phyloP scores from a whole-genome alignment of 768 basidiomycete species.

The Termitomyces sp. region DNA sequence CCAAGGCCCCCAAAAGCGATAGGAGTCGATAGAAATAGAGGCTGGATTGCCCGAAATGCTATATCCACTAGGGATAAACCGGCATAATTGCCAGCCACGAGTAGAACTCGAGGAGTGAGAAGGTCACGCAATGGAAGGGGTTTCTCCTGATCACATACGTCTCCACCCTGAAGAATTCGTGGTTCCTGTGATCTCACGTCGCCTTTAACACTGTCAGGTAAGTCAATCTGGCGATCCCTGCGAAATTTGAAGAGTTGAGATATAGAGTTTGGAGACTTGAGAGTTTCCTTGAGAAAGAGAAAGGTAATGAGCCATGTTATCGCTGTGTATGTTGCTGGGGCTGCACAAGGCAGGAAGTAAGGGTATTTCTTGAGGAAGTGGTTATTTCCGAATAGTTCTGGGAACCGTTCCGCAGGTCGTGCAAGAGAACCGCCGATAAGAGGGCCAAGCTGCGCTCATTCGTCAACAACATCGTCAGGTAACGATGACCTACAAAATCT shows the following conservation, averaged over 20 bases:
- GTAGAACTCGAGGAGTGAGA: conserved; percentile 47
- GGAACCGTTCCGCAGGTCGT: conserved; percentile 52
- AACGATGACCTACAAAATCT: not conserved
- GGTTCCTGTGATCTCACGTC: conserved; percentile 1
- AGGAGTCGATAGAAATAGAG: conserved; percentile 70
- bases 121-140: conserved; percentile 47
- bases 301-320: conserved; percentile 47
- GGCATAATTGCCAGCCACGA: conserved; percentile 63
- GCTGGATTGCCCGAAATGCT: conserved; percentile 57
- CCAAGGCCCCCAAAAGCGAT: conserved; percentile 65
- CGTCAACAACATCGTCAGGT: not conserved
- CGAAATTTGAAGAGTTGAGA: conserved; percentile 17
- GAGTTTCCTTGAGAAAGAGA: conserved; percentile 50
- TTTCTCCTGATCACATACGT: conserved; percentile 19
- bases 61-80: conserved; percentile 63
- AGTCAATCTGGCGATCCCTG: conserved; percentile 8
- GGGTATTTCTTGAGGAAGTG: conserved; percentile 50
- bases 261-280: conserved; percentile 19
- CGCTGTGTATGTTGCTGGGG: conserved; percentile 54
- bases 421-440: conserved; percentile 54
- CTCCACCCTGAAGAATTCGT: not conserved
- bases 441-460: conserved; percentile 34
- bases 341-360: conserved; percentile 66
- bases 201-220: not conserved
- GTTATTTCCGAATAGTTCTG: conserved; percentile 35